phyloP scores from a whole-genome alignment of 1,139 yeast species.

The Scheffersomyces titani region DNA sequence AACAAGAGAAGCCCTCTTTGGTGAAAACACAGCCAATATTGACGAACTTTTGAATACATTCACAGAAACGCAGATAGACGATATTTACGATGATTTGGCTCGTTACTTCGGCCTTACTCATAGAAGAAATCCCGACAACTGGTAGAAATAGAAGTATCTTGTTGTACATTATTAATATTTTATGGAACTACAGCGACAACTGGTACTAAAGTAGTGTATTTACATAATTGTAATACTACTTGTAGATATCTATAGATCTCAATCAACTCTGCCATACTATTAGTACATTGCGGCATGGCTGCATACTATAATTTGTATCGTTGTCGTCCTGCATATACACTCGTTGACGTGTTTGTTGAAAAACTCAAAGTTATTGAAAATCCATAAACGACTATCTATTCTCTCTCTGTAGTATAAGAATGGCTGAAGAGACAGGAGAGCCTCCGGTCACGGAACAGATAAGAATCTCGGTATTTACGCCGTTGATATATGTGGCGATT shows the following conservation, averaged over 20 bases:
- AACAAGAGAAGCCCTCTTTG: constrained; percentile 13
- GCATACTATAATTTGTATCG: not conserved
- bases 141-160: not conserved
- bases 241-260: not conserved
- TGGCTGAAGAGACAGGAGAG: constrained; percentile 30
- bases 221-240: too few relatives aligned
- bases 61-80: constrained; percentile 38
- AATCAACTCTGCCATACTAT: not conserved
- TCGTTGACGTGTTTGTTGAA: constrained; percentile 5
- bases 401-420: constrained; percentile 4
- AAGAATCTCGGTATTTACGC: constrained; percentile 79
- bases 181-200: too few relatives aligned
- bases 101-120: constrained; percentile 64
- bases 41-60: constrained; percentile 35
- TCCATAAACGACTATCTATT: not conserved
- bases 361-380: constrained; percentile 1
- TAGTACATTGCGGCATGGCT: not conserved
- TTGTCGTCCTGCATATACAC: not conserved
- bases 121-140: constrained; percentile 47
- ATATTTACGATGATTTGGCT: constrained; percentile 63
- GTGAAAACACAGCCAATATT: constrained; percentile 35
- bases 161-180: not conserved
- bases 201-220: too few relatives aligned
- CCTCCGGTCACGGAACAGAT: constrained; percentile 26
- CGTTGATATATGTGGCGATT: constrained; percentile 75